These are phyloP conservation scores for Tuber umbilicatum DNA, from an alignment of 495 filamentous ascomycete species.

Conservation along the genomic window DNA sequence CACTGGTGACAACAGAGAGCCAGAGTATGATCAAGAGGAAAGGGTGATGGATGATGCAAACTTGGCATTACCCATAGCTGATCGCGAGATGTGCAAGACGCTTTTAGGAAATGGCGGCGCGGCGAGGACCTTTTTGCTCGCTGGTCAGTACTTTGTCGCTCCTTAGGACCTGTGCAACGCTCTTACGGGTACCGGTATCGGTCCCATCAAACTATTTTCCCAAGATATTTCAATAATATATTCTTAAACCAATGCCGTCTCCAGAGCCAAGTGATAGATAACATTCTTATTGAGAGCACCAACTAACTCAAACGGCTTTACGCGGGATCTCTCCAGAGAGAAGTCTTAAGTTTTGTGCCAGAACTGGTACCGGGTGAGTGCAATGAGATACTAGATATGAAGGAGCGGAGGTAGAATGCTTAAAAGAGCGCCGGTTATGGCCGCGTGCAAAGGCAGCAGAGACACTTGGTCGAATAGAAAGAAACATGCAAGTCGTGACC, in stretches of 20 bases:
- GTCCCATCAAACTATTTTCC: background rate
- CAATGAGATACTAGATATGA: too few relatives aligned
- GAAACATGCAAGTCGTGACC: too few relatives aligned
- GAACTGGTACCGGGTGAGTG: too few relatives aligned
- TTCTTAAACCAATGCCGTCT: background rate
- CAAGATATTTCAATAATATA: background rate
- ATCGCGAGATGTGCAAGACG: conserved; percentile 32
- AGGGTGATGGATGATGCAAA: conserved; percentile 27
- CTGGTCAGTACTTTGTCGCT: conserved; percentile 5
- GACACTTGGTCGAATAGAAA: too few relatives aligned
- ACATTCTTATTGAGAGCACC: background rate
- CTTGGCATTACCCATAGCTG: conserved; percentile 22
- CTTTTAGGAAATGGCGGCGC: conserved; percentile 30
- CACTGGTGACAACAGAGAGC: conserved; percentile 28
- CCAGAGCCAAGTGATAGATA: background rate
- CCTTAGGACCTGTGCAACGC: background rate
- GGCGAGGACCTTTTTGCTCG: conserved; percentile 34
- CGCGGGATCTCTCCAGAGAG: background rate
- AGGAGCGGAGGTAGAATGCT: too few relatives aligned
- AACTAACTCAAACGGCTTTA: background rate
- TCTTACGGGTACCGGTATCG: background rate
- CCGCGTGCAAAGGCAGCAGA: too few relatives aligned
- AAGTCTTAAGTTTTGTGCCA: background rate
- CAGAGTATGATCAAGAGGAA: conserved; percentile 22
- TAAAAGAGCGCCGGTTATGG: too few relatives aligned